A percentile compares a stretch with the other conserved stretches of the same genome.
Evolutionary conservation across 495 filamentous ascomycete species (phyloP).

Genomic region (Saxophila tyrrhenica): DNA sequence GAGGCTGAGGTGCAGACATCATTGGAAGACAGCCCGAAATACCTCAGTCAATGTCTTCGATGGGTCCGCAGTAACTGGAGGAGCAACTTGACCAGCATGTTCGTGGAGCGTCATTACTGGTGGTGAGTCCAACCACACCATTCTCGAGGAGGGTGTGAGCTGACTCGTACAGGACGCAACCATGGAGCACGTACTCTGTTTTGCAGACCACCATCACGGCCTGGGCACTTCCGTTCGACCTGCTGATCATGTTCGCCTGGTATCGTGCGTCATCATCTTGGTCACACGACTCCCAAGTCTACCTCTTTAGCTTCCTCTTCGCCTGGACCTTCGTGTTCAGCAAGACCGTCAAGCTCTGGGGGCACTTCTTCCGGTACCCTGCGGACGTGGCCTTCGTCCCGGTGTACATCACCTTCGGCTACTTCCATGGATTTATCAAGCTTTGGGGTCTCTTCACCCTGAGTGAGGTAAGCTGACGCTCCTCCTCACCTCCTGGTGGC

Average conservation of each 20-base stretch:
- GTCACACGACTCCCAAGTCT: conserved; percentile 1
- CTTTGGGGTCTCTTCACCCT: conserved; percentile 48
- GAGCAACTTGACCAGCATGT: conserved; percentile 46
- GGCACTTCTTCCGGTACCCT: conserved; percentile 47
- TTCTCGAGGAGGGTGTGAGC: not conserved
- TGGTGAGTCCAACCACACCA: conserved; percentile 31
- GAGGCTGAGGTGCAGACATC: conserved; percentile 50
- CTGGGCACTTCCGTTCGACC: conserved; percentile 47
- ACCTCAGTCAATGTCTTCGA: conserved; percentile 46
- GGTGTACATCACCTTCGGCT: conserved; percentile 45
- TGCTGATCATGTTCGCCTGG: conserved; percentile 32
- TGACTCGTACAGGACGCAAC: conserved; percentile 33
- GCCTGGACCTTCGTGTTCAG: conserved; percentile 35
- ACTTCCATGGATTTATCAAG: conserved; percentile 53
- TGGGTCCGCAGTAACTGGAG: conserved; percentile 59
- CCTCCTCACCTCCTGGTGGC: not conserved
- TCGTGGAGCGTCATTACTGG: conserved; percentile 41
- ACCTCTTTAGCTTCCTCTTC: conserved; percentile 22
- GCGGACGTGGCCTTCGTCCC: conserved; percentile 45
- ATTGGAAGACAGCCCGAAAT: conserved; percentile 44
- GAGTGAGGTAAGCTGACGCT: conserved; percentile 28
- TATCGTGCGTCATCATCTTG: conserved; percentile 10
- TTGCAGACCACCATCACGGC: conserved; percentile 49
- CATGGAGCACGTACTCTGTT: conserved; percentile 52
- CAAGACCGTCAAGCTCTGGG: conserved; percentile 51